Percentiles rank a stretch among this genome's conserved stretches.
phyloP scores from a whole-genome alignment of 495 filamentous ascomycete genomes.

The Aspergillus cavernicola region DNA sequence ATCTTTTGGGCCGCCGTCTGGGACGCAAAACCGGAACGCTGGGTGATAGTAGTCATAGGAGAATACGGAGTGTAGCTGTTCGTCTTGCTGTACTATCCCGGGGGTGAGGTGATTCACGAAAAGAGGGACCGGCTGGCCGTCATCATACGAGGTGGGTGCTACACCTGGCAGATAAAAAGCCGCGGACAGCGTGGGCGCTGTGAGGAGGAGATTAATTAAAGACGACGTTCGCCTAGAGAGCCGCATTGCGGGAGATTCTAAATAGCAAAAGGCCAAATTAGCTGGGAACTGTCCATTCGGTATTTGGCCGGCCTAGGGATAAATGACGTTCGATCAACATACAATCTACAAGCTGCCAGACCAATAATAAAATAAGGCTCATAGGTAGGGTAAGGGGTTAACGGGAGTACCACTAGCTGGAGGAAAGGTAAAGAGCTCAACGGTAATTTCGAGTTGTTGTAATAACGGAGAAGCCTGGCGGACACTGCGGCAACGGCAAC shows the following conservation, averaged over 20 bases:
- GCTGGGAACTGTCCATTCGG: conserved; percentile 10
- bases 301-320: conserved; percentile 13
- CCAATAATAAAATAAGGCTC: conserved; percentile 9
- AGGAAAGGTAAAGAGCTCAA: neutral
- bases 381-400: conserved; percentile 3
- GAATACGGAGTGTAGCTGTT: conserved; percentile 81
- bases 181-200: conserved; percentile 49
- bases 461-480: neutral
- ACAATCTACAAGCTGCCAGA: conserved; percentile 23
- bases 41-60: conserved; percentile 94
- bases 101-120: conserved; percentile 92
- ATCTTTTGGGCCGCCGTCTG: conserved; percentile 66
- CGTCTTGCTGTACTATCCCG: conserved; percentile 66
- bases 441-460: neutral
- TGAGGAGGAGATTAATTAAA: conserved; percentile 28
- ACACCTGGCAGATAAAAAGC: conserved; percentile 97
- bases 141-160: conserved; percentile 85
- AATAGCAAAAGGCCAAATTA: conserved; percentile 12
- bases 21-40: conserved; percentile 80
- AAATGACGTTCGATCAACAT: conserved; percentile 6
- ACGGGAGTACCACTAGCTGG: neutral
- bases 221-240: conserved; percentile 30
- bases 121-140: conserved; percentile 73
- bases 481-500: neutral
- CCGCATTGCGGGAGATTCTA: conserved; percentile 35